phyloP scores from a whole-genome alignment of 1,284 basidiomycete genomes.

The Puccinia brachypodii region DNA sequence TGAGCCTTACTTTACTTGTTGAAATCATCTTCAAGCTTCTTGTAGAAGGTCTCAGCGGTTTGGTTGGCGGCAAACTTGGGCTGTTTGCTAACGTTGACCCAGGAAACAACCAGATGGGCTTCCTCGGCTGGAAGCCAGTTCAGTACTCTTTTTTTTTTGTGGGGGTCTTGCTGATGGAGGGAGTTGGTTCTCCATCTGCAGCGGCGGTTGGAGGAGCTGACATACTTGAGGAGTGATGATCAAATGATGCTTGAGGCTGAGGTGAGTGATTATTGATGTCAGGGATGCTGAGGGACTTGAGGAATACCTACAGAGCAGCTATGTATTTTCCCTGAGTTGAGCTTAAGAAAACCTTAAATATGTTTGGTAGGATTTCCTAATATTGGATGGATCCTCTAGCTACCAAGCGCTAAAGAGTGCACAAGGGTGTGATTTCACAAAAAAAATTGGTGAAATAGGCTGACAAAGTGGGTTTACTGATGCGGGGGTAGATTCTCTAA shows the following conservation, averaged over 20 bases:
- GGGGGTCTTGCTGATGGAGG: not conserved
- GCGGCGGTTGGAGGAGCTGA: not conserved
- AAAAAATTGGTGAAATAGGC: not conserved
- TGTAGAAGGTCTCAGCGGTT: not conserved
- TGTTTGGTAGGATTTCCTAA: not conserved
- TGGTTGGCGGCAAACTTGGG: not conserved
- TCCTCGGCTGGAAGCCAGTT: slow-evolving; percentile 8
- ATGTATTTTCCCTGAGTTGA: too few relatives aligned
- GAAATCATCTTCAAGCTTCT: not conserved
- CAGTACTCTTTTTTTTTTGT: not conserved
- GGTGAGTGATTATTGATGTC: not conserved
- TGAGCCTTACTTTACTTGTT: not conserved
- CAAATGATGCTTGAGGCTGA: not conserved
- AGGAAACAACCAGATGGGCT: not conserved
- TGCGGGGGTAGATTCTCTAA: too few relatives aligned
- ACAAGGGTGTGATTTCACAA: not conserved
- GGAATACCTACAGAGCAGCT: not conserved
- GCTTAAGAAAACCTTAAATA: not conserved
- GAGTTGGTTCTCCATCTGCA: not conserved
- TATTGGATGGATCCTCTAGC: not conserved
- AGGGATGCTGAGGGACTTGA: not conserved
- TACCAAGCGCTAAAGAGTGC: not conserved
- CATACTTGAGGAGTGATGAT: not conserved
- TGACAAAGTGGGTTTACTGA: not conserved
- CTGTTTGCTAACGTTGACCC: slow-evolving; percentile 9